phyloP scores from a whole-genome alignment of 208 protist species.

The Leishmania braziliensis region DNA sequence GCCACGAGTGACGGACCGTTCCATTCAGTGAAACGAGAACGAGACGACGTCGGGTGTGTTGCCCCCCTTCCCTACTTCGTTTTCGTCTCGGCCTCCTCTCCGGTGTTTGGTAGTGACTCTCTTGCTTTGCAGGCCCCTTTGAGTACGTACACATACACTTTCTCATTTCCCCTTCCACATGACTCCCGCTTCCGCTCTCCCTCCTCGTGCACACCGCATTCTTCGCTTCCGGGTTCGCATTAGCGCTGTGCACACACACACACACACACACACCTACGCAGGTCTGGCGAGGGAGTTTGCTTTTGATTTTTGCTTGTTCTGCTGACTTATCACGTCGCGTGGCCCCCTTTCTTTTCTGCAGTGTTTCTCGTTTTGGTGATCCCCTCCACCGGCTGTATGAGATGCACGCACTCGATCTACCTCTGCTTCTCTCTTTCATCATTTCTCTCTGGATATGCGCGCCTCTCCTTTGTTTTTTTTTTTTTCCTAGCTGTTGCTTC shows the following conservation, averaged over 20 bases:
- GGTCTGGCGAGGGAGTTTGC: neutral
- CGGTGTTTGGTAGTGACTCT: neutral
- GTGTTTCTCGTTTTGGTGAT: neutral
- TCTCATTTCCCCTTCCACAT: neutral
- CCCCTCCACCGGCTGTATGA: neutral
- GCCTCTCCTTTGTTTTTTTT: conserved; percentile 4
- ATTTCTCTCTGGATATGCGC: neutral
- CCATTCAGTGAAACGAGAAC: conserved; percentile 16
- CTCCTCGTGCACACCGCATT: neutral
- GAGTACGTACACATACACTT: neutral
- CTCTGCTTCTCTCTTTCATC: conserved; percentile 5
- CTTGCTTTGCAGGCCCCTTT: neutral
- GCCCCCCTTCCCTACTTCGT: neutral
- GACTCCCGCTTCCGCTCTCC: neutral
- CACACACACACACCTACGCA: neutral
- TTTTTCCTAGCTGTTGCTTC: neutral
- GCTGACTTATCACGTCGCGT: neutral
- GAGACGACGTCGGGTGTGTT: neutral
- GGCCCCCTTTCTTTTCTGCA: neutral
- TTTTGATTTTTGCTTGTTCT: neutral
- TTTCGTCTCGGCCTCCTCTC: neutral
- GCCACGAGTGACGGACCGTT: conserved; percentile 11
- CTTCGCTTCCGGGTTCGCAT: neutral
- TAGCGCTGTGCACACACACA: neutral
- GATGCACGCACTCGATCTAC: neutral